phyloP scores from a whole-genome alignment of 805 yeast genomes.

The Sugiyamaella lignohabitans region DNA sequence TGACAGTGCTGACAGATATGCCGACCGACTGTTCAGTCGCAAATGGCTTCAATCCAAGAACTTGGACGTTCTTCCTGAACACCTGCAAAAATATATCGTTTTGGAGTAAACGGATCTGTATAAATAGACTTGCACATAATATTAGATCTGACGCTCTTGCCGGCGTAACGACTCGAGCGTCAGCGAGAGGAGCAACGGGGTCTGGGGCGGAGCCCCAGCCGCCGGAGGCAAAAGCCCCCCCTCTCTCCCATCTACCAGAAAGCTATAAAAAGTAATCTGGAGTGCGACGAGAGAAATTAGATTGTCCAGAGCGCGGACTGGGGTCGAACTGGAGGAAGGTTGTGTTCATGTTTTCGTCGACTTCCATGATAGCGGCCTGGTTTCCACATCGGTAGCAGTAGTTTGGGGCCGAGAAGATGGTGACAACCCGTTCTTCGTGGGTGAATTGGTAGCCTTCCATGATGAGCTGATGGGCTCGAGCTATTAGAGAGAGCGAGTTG shows the following conservation, averaged over 20 bases:
- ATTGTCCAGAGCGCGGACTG: conserved; percentile 93
- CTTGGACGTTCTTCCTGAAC: conserved; percentile 61
- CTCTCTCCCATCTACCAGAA: too few species aligned
- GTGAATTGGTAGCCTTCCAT: conserved; percentile 96
- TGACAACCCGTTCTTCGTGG: conserved; percentile 77
- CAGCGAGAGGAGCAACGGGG: too few species aligned
- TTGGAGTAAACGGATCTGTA: too few species aligned
- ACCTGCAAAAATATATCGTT: conserved; percentile 61
- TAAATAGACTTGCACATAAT: too few species aligned
- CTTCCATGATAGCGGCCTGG: conserved; percentile 94
- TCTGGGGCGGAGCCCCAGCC: too few species aligned
- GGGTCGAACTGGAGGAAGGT: conserved; percentile 91
- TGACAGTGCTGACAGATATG: conserved; percentile 86
- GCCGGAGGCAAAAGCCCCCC: too few species aligned
- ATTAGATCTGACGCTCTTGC: too few species aligned
- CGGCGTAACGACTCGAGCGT: too few species aligned
- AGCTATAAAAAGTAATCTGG: conserved; percentile 84
- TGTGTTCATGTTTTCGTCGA: conserved; percentile 80
- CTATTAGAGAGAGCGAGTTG: conserved; percentile 74
- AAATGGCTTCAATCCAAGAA: conserved; percentile 70
- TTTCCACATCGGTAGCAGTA: conserved; percentile 94
- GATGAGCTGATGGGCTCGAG: conserved; percentile 95
- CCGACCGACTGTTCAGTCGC: conserved; percentile 71
- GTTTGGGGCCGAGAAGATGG: conserved; percentile 88
- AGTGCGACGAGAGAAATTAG: conserved; percentile 87